Conservation (phyloP, 345 rosid species). For the Camelina laxa region DNA sequence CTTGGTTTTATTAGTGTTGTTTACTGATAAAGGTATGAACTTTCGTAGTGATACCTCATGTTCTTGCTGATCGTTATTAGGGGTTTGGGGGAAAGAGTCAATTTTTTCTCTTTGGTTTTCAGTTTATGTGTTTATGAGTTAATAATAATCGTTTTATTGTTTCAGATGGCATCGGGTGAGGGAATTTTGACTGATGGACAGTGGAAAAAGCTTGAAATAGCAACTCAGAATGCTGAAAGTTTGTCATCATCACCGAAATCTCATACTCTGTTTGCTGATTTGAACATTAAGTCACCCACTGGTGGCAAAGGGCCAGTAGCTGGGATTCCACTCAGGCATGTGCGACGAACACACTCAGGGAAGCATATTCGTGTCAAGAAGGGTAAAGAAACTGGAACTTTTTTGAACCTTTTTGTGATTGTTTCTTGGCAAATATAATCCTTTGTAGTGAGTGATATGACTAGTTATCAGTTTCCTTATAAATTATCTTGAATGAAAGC, state of each 20-base stretch:
- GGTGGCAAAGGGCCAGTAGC: constrained; percentile 64
- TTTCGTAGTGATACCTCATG: neutral
- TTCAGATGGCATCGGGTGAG: constrained; percentile 78
- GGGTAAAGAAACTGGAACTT: constrained; percentile 48
- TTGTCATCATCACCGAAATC: constrained; percentile 86
- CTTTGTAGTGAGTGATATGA: neutral
- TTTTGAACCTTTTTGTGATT: neutral
- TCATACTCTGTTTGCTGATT: constrained; percentile 66
- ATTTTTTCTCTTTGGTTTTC: neutral
- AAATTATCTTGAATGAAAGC: neutral
- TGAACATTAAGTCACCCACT: constrained; percentile 68
- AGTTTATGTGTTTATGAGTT: neutral
- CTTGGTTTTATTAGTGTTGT: neutral
- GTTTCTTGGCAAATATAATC: neutral
- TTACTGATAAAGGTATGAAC: constrained; percentile 11
- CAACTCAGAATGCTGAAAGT: constrained; percentile 60
- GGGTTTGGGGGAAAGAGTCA: neutral
- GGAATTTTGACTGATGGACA: constrained; percentile 83
- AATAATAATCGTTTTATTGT: constrained; percentile 9
- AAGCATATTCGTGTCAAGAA: constrained; percentile 81
- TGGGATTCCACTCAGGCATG: constrained; percentile 77
- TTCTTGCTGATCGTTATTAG: neutral
- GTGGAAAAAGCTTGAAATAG: constrained; percentile 79
- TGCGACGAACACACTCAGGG: constrained; percentile 87
- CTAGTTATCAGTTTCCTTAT: neutral